A percentile compares a stretch with the other conserved stretches of the same genome.
Conservation (phyloP, 305 asterid genomes). For the Galium porrigens region DNA sequence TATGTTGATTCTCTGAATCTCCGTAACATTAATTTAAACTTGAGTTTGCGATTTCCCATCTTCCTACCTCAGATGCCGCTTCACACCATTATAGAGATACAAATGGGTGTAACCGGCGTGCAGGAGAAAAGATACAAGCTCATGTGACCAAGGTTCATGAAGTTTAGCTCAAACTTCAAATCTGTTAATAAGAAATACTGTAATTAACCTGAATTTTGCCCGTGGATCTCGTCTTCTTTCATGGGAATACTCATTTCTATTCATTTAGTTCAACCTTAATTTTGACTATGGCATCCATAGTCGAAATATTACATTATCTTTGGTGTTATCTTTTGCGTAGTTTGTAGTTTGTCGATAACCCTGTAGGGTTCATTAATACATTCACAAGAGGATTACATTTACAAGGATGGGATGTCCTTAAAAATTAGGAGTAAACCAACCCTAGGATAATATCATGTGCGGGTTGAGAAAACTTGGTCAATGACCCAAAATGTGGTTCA, state of each 20-base stretch:
- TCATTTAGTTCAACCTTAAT: background rate
- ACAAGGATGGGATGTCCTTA: too few species aligned
- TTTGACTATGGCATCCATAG: background rate
- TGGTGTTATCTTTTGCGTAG: background rate
- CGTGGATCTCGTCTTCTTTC: background rate
- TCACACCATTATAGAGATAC: slow-evolving; percentile 92
- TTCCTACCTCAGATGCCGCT: slow-evolving; percentile 58
- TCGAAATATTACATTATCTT: too few species aligned
- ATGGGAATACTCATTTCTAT: background rate
- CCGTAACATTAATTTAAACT: background rate
- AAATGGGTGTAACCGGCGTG: slow-evolving; percentile 95
- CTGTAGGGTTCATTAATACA: too few species aligned
- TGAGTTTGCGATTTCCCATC: slow-evolving; percentile 7
- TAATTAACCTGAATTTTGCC: background rate
- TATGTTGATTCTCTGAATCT: background rate
- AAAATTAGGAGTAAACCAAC: background rate
- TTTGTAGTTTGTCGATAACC: too few species aligned
- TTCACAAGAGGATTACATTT: too few species aligned
- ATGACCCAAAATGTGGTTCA: background rate
- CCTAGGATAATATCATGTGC: background rate
- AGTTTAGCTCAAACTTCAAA: background rate
- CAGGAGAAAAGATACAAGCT: slow-evolving; percentile 95
- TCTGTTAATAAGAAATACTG: background rate
- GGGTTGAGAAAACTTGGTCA: background rate
- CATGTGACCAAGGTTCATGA: slow-evolving; percentile 23